Evolutionary conservation across 108 stramenopile species (phyloP), one percentile per base, ranked within the genome.

Genomic region (Cyclostephanos invisitatus): DNA sequence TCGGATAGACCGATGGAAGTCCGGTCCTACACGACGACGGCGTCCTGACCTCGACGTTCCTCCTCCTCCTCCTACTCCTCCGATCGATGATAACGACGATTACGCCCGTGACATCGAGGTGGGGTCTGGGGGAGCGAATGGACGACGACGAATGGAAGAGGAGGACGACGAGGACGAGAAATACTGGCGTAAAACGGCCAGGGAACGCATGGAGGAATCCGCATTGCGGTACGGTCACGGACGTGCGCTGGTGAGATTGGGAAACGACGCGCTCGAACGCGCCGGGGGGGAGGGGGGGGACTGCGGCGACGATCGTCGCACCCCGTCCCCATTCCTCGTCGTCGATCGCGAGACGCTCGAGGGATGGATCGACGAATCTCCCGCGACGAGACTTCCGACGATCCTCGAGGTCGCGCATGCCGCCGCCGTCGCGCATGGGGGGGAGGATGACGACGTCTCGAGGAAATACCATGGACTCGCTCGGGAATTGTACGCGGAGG

Each of bases 231-330:
- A 86, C 78, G 75, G 81, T 10, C 83, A 90, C 73, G 65, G 81
- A 14, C 35, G 55, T 59, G 91, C 91, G 49, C 60, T 90, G 10
- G 77, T 90, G 32, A 82, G 73, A 48, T 64, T 92, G 27, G 91
- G 84, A 35, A 91, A 91, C 53, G 68, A 67, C 47, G 73, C 82
- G 0, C 69, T 91, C 44, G 77, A 87, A 66, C 37, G 59, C 36
- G 72, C 82, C 12, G 56, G 56, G 32, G 29, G 32, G 14, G 47
- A 46, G 27, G 60, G 36, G 32, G 21, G 14, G 27, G 67, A 32
- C 38, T 36, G 70, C 55, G 22, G 40, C 24, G 22, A 28, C 11
- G 5, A 55, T 10, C 4, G 32, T 32, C 32, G 32, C 2, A 32
- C 4, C 32, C 32, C 32, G 32, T 32, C 14, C 8, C 6, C 36